These are phyloP conservation scores for Spatholobus suberectus DNA, from an alignment of 306 rosid genomes.

Conservation along the genomic window DNA sequence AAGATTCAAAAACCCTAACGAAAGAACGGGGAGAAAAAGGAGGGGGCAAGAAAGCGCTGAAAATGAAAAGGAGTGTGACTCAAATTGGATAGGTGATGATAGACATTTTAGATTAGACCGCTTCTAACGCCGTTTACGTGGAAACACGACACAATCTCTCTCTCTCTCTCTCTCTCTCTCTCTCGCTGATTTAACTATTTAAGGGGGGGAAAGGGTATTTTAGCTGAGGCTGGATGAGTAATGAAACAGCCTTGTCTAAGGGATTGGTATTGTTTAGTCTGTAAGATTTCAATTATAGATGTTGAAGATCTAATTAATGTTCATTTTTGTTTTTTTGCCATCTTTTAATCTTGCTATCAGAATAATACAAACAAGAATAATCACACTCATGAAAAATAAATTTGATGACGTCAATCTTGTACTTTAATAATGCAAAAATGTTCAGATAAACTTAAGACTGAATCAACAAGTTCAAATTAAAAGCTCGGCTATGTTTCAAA, in stretches of 20 bases:
- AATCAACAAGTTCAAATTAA: neutral
- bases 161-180: neutral
- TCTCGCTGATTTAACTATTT: neutral
- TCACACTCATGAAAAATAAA: neutral
- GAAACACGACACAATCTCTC: slow-evolving; percentile 22
- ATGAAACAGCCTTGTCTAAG: neutral
- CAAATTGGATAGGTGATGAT: slow-evolving; percentile 35
- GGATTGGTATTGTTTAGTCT: neutral
- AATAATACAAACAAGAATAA: neutral
- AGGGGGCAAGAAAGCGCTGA: slow-evolving; percentile 36
- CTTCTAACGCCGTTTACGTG: slow-evolving; percentile 80
- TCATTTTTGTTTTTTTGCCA: neutral
- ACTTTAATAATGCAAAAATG: neutral
- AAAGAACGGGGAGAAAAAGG: neutral
- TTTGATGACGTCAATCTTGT: neutral
- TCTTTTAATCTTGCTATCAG: neutral
- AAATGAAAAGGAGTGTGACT: neutral
- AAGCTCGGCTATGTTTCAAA: neutral
- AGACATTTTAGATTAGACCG: slow-evolving; percentile 55
- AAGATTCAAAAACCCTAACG: slow-evolving; percentile 75
- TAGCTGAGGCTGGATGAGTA: neutral
- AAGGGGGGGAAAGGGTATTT: neutral
- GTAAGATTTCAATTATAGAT: neutral
- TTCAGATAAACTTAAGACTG: neutral
- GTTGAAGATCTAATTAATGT: neutral